Evolutionary conservation across 352 stramenopile genomes (phyloP).

Genomic region (Globisporangium uncinulatum): DNA sequence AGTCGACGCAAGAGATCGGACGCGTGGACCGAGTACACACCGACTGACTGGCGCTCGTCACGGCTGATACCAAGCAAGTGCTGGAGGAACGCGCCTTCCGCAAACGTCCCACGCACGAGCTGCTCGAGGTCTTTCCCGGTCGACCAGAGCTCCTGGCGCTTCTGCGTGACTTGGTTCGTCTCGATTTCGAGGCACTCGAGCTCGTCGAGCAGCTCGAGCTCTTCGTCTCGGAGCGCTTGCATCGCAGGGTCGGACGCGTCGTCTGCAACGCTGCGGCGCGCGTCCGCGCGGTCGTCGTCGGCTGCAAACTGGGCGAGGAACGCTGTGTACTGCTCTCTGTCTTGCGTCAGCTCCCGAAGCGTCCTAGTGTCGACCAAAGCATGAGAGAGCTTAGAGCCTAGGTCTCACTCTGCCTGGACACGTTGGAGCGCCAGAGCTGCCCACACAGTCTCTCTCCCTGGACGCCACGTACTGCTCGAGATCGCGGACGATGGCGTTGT

Average conservation of each 20-base stretch:
- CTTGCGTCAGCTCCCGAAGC: constrained; percentile 34
- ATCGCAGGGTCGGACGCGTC: constrained; percentile 42
- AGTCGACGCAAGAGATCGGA: constrained; percentile 74
- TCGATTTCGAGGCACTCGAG: constrained; percentile 56
- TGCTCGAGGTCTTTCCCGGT: constrained; percentile 66
- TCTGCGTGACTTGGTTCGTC: constrained; percentile 39
- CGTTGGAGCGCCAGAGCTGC: too few relatives aligned
- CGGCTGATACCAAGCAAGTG: constrained; percentile 64
- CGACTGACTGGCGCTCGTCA: constrained; percentile 70
- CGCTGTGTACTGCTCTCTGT: constrained; percentile 45
- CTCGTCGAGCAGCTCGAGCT: constrained; percentile 42
- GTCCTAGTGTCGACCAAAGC: constrained; percentile 20
- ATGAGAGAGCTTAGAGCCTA: too few relatives aligned
- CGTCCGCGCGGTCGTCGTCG: constrained; percentile 30
- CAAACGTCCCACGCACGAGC: constrained; percentile 66
- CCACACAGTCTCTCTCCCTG: not conserved
- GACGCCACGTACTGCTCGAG: constrained; percentile 43
- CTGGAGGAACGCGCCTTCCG: constrained; percentile 70
- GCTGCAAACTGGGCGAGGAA: constrained; percentile 48
- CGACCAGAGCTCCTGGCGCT: constrained; percentile 67
- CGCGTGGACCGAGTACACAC: constrained; percentile 73
- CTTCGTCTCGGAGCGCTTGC: constrained; percentile 54
- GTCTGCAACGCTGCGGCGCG: constrained; percentile 23
- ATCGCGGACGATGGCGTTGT: constrained; percentile 36
- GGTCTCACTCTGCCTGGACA: not conserved